Evolutionary conservation across 176 grass and related monocot genomes (phyloP), one percentile per base, ranked within the genome.

Genomic region (Pharus latifolius): DNA sequence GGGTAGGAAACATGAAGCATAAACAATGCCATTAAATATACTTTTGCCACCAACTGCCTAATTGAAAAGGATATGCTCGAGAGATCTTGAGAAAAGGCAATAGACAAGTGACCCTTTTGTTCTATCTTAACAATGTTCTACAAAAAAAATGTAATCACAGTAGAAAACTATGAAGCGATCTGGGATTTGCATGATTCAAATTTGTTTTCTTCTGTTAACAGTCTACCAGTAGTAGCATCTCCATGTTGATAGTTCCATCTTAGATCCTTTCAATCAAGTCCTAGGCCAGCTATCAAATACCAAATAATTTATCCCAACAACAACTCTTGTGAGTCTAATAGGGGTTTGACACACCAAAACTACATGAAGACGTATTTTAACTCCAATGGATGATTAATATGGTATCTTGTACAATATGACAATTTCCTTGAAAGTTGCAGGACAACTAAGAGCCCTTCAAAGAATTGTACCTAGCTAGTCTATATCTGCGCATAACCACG

Each of bases 1-100:
- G 38, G 19, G 42, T 51, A 79, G 31, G 50, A 63, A 79, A 49
- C 33, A 92, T 57, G 49, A 80, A 53, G 47, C 79, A 76, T 75
- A 85, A 73, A 73, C 69, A 37, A 33, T 67, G 43, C 29, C 73
- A 47, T 42, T 69, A 61, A 23, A 47, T 61, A 48, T 10, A 68
- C 55, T 74, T 46, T 74, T 49, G 63, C 12, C 64, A 65, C 35
- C 63, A 77, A 80, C 59, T 80, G 48, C 48, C 49, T 44, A 49
- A 64, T 15, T 18, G 9, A 7, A 84, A 10, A 55, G 62, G 60
- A 54, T 22, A 84, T 65, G 57, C 41, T 75, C 30, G 49, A 44
- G 3, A 69, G 34, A 77, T 58, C 44, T 51, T 18, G 31, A 73
- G 28, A 10, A 49, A 60, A 25, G 0, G 27, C 56, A 60, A 6